phyloP scores from a whole-genome alignment of 2,329 filamentous ascomycete species.

The Cladorrhinum sp. region DNA sequence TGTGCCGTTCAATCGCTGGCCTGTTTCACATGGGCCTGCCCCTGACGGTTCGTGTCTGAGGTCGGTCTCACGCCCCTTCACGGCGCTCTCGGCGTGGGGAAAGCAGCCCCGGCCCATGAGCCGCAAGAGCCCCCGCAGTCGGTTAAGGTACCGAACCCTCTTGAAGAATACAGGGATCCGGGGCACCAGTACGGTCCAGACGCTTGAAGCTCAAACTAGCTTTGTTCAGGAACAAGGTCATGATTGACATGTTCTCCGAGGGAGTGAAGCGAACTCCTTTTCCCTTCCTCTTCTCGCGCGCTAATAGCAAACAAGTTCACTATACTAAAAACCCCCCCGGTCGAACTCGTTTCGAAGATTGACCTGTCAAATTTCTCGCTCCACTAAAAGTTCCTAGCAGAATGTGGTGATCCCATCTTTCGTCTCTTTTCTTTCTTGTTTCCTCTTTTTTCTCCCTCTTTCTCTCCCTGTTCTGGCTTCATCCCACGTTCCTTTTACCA shows the following conservation, averaged over 20 bases:
- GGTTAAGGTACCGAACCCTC: background rate
- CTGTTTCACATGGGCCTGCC: conserved; percentile 28
- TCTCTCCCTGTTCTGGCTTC: conserved; percentile 11
- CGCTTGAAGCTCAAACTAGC: conserved; percentile 14
- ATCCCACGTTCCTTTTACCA: conserved; percentile 17
- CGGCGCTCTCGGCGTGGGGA: conserved; percentile 19
- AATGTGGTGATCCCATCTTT: conserved; percentile 14
- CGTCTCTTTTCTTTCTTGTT: conserved; percentile 11
- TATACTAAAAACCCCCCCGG: background rate
- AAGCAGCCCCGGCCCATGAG: conserved; percentile 6
- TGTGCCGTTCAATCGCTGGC: conserved; percentile 14
- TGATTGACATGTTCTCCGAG: background rate
- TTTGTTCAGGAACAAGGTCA: conserved; percentile 12
- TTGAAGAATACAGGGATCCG: conserved; percentile 5
- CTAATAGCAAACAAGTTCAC: background rate
- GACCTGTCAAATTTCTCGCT: conserved; percentile 5
- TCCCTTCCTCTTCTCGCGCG: background rate
- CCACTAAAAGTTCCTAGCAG: background rate
- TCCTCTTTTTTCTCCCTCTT: conserved; percentile 4
- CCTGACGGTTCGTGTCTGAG: conserved; percentile 33
- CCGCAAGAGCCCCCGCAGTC: conserved; percentile 14
- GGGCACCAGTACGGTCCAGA: conserved; percentile 13
- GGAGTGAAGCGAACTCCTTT: background rate
- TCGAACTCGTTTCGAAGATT: conserved; percentile 6
- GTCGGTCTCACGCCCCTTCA: conserved; percentile 30